Percentiles rank a stretch among this genome's conserved stretches.
These are phyloP conservation scores for Neofusicoccum umdonicola DNA, from an alignment of 2,329 filamentous ascomycete genomes.

Conservation along the genomic window DNA sequence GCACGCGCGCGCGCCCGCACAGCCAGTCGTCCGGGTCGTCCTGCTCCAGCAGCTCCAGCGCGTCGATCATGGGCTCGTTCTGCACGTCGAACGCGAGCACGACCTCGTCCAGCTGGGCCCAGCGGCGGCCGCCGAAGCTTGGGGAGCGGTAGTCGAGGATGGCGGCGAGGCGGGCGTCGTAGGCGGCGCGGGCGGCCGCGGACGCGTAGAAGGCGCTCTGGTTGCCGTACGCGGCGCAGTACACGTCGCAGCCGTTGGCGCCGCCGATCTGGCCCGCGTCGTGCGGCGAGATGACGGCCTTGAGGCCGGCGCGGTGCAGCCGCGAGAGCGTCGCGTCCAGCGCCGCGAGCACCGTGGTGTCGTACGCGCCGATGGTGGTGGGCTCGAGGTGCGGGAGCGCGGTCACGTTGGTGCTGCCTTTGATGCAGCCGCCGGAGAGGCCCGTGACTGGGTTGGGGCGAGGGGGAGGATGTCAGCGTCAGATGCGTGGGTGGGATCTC, in stretches of 20 bases:
- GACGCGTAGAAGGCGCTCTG: conserved; percentile 18
- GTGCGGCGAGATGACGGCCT: conserved; percentile 20
- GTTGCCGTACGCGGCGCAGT: not conserved
- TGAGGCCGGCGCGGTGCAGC: conserved; percentile 19
- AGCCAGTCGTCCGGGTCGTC: conserved; percentile 21
- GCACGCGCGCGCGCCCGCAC: conserved; percentile 17
- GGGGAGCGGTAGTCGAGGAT: conserved; percentile 13
- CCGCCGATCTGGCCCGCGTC: conserved; percentile 18
- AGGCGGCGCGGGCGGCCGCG: conserved; percentile 7
- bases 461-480: not conserved
- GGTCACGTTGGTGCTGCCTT: conserved; percentile 27
- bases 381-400: conserved; percentile 15
- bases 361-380: conserved; percentile 4
- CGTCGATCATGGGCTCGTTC: conserved; percentile 21
- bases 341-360: conserved; percentile 20
- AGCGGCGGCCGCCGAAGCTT: conserved; percentile 17
- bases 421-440: conserved; percentile 24
- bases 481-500: not conserved
- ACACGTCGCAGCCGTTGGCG: not conserved
- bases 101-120: conserved; percentile 19
- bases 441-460: conserved; percentile 11
- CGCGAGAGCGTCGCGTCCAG: conserved; percentile 20
- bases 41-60: not conserved
- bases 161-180: conserved; percentile 18
- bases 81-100: conserved; percentile 22